Evolutionary conservation across 208 protist species (phyloP).

Genomic region (Crithidia brevicula): DNA sequence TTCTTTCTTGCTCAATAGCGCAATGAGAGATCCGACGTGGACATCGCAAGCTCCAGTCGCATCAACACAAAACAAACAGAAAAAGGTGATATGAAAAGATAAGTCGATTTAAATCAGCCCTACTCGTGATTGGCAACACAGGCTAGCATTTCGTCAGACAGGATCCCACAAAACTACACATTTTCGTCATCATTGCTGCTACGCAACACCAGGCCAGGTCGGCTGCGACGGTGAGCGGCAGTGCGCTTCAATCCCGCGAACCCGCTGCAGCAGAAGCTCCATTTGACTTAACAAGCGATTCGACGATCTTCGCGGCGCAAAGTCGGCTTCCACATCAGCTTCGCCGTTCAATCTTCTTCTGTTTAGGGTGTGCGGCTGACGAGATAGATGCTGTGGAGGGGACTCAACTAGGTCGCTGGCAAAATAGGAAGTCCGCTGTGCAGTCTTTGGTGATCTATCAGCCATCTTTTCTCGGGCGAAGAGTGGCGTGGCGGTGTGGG

Average conservation of each 20-base stretch:
- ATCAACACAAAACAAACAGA: background rate
- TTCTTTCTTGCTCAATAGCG: too few species aligned
- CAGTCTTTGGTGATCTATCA: background rate
- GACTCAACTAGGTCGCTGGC: constrained; percentile 12
- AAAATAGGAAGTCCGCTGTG: background rate
- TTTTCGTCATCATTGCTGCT: background rate
- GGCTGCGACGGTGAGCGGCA: constrained; percentile 9
- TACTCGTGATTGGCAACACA: too few species aligned
- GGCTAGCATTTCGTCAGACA: too few species aligned
- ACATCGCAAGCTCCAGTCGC: background rate
- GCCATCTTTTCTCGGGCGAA: background rate
- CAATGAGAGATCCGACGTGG: too few species aligned
- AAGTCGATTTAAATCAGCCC: too few species aligned
- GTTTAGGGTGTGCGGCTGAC: background rate
- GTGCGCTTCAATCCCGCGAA: constrained; percentile 19
- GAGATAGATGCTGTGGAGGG: background rate
- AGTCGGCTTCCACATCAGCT: too few species aligned
- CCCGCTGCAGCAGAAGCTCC: constrained; percentile 25
- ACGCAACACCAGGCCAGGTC: background rate
- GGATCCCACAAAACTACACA: background rate
- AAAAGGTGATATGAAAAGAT: background rate
- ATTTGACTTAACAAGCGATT: constrained; percentile 26
- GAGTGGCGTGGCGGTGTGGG: constrained; percentile 22
- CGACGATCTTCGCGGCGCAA: background rate
- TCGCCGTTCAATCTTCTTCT: background rate